Conservation (phyloP, 2,329 filamentous ascomycete genomes). For the Grosmannia clavigera region DNA sequence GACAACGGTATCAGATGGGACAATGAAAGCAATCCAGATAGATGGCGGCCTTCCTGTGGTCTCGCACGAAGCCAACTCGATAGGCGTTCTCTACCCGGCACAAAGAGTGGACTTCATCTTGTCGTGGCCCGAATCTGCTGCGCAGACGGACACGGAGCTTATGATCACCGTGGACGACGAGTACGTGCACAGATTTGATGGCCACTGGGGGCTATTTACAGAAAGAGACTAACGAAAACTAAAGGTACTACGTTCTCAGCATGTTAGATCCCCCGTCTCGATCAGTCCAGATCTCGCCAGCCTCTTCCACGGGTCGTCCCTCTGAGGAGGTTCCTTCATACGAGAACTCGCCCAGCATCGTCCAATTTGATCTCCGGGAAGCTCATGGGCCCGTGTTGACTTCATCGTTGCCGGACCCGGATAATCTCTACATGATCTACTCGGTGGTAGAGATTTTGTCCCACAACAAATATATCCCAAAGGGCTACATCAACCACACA, state of each 20-base stretch:
- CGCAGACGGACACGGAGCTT: conserved; percentile 1
- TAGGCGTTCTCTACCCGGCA: conserved; percentile 14
- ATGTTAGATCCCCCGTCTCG: not conserved
- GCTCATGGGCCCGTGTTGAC: conserved; percentile 3
- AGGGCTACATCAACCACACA: conserved; percentile 16
- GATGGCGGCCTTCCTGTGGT: conserved; percentile 14
- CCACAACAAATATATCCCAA: conserved; percentile 11
- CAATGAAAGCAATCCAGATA: conserved; percentile 11
- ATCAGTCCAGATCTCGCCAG: not conserved
- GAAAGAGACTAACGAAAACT: too few relatives aligned
- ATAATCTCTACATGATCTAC: conserved; percentile 12
- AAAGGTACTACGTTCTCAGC: not conserved
- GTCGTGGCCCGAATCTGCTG: conserved; percentile 8
- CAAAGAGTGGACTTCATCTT: conserved; percentile 13
- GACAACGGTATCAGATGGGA: conserved; percentile 10
- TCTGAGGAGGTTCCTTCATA: not conserved
- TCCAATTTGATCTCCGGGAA: conserved; percentile 6
- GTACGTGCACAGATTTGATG: conserved; percentile 4
- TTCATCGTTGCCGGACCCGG: conserved; percentile 7
- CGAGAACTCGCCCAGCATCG: not conserved
- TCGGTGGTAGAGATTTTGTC: conserved; percentile 12
- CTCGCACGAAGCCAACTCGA: conserved; percentile 2
- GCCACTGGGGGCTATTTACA: too few relatives aligned
- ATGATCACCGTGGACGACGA: conserved; percentile 14
- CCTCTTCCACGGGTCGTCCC: not conserved